Evolutionary conservation across 768 basidiomycete genomes (phyloP).

Genomic region (Tulasnella sp.): DNA sequence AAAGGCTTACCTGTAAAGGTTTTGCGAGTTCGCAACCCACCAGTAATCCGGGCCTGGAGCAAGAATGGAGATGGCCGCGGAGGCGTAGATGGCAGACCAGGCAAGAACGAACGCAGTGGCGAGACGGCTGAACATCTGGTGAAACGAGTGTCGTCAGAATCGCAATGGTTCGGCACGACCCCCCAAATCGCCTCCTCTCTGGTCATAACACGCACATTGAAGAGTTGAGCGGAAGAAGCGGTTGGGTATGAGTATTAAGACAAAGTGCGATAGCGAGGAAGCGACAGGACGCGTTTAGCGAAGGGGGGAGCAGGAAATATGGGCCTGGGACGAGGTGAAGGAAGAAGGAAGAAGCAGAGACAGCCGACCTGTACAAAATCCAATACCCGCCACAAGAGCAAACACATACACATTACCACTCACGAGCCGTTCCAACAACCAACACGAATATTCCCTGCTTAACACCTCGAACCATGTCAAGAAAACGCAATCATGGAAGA

Average conservation of each 20-base stretch:
- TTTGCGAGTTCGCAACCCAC: slow-evolving; percentile 24
- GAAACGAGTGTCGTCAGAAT: neutral
- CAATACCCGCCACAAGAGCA: neutral
- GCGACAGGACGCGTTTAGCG: neutral
- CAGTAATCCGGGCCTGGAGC: slow-evolving; percentile 15
- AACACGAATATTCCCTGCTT: neutral
- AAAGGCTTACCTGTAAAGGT: slow-evolving; percentile 16
- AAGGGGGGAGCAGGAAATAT: neutral
- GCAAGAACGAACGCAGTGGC: slow-evolving; percentile 15
- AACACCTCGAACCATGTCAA: neutral
- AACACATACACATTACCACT: neutral
- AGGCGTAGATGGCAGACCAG: slow-evolving; percentile 3
- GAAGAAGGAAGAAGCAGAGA: neutral
- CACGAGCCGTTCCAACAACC: neutral
- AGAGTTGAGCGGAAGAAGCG: neutral
- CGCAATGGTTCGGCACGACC: neutral
- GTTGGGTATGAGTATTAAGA: slow-evolving; percentile 1
- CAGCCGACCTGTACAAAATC: neutral
- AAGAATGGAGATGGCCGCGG: slow-evolving; percentile 7
- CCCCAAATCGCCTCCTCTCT: neutral
- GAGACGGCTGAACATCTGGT: slow-evolving; percentile 24
- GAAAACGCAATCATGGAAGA: neutral
- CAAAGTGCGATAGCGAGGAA: slow-evolving; percentile 13
- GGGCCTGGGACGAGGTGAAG: neutral
- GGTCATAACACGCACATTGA: neutral